Evolutionary conservation across 108 stramenopile species (phyloP), one percentile per base, ranked within the genome.

Genomic region (Hondaea fermentalgiana): DNA sequence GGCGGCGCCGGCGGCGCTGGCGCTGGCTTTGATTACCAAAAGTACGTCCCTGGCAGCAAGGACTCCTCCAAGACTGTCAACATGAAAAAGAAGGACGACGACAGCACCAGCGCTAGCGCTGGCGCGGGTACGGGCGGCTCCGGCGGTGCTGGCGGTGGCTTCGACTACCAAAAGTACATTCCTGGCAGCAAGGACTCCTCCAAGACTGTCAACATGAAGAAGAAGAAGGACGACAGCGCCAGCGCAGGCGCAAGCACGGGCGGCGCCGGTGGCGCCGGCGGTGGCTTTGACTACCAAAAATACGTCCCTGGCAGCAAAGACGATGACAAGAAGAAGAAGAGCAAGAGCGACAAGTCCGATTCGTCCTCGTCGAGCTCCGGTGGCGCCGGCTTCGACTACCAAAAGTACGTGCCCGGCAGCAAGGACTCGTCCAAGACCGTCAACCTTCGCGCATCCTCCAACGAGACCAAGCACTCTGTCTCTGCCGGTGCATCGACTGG

Each of bases 31-130:
- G 76, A 83, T 23, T 83, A 28, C 23, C 76, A 83, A 53, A 83
- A 83, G 76, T 83, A 25, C 51, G 51, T 53, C n/a, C 49, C 76
- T 83, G 49, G 49, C n/a, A 53, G 76, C 76, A 83, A 83, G 76
- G 51, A 83, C 51, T 57, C 55, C 14, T 57, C 55, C 55, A 57
- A 57, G 55, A 57, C 55, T 8, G 55, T 57, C 25, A 53, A 53
- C 76, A 25, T 53, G 23, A 53, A 53, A 35, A 53, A 83, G 49
- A 83, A 25, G 23, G 49, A 53, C 51, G 76, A n/a, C 23, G 28
- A 8, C 49, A 25, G n/a, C 76, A 23, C 35, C 25, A 28, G 10
- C 49, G 76, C 43, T n/a, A 83, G n/a, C 19, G 76, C 43, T 23
- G 45, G 23, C 25, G 76, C 76, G 12, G n/a, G 49, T 16, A 53